Evolutionary conservation across 352 stramenopile genomes (phyloP), one percentile per base, ranked within the genome.

Genomic region (Phytophthora pisi): DNA sequence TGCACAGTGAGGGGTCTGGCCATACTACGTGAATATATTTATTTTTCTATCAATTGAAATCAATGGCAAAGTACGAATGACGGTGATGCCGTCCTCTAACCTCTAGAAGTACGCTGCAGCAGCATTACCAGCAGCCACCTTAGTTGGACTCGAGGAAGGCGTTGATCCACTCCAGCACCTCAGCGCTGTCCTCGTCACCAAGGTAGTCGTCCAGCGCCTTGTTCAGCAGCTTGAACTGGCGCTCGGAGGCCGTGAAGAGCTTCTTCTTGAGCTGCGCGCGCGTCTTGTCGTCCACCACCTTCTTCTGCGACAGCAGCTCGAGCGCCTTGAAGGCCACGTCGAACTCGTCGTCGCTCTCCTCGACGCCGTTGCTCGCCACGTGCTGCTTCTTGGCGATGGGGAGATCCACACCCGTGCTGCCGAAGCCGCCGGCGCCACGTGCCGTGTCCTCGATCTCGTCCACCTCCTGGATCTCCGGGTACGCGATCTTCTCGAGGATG

Each of bases 401-500:
- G 15, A 88, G 60, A 34, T 88, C 70, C 36, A 95, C 89, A 24
- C 97, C 97, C 2, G 97, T 99, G 61, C 84, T 97, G 46, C 97
- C 98, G 79, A 99, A 99, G 34, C 97, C 97, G 28, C 95, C 95
- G 13, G 80, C 91, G 36, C 97, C 97, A n/a, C 98, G 87, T 36
- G 75, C 82, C 11, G 96, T 99, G 42, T 98, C 96, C 28, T 96
- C 87, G n/a, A 99, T 90, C 68, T 99, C 96, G 18, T 96, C 77
- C 18, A 99, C 93, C 51, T 98, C 95, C 51, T 91, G 66, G 11
- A 98, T 83, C 30, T 93, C 75, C 9, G 93, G 89, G 75, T 94
- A 98, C 86, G 79, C 78, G 57, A 98, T 98, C 58, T 93, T 86
- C 72, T 99, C 98, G 5, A 99, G 79, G 66, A 99, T 99, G 5